Percentiles rank a stretch among this genome's conserved stretches.
Evolutionary conservation across 2,329 filamentous ascomycete genomes (phyloP).

Genomic region (Botrytis galanthina): DNA sequence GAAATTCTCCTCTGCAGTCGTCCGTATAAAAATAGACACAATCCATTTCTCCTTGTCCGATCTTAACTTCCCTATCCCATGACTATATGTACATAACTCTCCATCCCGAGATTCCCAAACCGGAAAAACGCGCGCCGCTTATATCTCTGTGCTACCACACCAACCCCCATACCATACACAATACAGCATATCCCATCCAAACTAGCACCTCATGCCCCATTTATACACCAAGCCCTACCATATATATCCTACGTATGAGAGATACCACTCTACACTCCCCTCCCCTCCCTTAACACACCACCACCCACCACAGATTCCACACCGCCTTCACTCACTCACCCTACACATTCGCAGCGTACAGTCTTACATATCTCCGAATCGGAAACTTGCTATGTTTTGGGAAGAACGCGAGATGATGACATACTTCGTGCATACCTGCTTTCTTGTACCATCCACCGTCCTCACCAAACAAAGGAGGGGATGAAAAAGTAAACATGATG

Average conservation of each 20-base stretch:
- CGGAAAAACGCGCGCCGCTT: background rate
- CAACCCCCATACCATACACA: background rate
- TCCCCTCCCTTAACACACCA: background rate
- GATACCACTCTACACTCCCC: background rate
- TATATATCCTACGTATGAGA: background rate
- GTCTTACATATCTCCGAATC: background rate
- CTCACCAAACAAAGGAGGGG: background rate
- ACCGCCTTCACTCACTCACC: background rate
- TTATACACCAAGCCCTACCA: background rate
- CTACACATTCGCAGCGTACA: background rate
- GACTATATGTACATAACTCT: background rate
- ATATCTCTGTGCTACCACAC: background rate
- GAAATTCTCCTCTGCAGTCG: background rate
- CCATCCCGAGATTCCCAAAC: background rate
- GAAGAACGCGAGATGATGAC: conserved; percentile 1
- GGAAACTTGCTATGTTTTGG: background rate
- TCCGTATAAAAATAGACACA: background rate
- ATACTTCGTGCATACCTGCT: background rate
- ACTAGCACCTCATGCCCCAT: background rate
- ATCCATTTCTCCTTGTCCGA: background rate
- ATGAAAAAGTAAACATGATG: background rate
- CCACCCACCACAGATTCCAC: background rate
- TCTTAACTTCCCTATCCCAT: background rate
- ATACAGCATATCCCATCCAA: background rate
- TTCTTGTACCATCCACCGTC: background rate